Base-by-base conservation (phyloP, 2,329 filamentous ascomycete genomes). In the Conoideocrella luteorostrata region DNA sequence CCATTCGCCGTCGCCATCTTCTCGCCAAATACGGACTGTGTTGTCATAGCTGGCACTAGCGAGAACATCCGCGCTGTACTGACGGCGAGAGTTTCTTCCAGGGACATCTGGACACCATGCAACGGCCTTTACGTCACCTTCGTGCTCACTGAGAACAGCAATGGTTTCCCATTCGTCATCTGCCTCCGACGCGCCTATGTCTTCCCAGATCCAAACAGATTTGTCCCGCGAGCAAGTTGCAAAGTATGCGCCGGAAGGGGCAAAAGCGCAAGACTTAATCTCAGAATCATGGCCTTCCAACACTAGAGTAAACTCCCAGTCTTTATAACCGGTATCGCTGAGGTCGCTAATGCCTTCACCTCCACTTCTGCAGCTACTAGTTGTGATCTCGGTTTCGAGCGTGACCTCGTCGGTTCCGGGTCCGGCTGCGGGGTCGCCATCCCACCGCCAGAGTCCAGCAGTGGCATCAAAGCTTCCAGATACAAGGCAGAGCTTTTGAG, bases 141-240 rank as follows among this genome's bases (percentile, higher is more conserved):
- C 86, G 62, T 98, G 93, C 66, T 97, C 93, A 65, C 87, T 88
- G 57, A 97, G 74, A 42, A 97, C 91, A 0, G 91, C 93, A 13
- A 97, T 82, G 2, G 93, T 97, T 73, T 98, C 93, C 71, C 90
- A 97, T 61, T 97, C 93, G 62, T 95, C 91, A 44, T 95, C 90
- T 13, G 84, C 86, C 52, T 86, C 84, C 44, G 70, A 68, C 7
- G 68, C 67, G 30, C 78, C 78, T 43, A 96, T 78, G 62, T 97
- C 93, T 66, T 98, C 93, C 93, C 93, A 98, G 55, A 98, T 88
- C 93, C 93, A 98, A 15, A 97, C 88, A 13, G 80, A 86, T 69
- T 97, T 97, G 63, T 98, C 93, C 39, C 93, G 78, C 42, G 82
- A 86, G 65, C 90, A 96, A 0, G 90, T 96, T 5, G 93, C 93